Percentiles rank a stretch among this genome's conserved stretches.
phyloP scores from a whole-genome alignment of 345 rosid species.

The Eucalyptus cloeziana region DNA sequence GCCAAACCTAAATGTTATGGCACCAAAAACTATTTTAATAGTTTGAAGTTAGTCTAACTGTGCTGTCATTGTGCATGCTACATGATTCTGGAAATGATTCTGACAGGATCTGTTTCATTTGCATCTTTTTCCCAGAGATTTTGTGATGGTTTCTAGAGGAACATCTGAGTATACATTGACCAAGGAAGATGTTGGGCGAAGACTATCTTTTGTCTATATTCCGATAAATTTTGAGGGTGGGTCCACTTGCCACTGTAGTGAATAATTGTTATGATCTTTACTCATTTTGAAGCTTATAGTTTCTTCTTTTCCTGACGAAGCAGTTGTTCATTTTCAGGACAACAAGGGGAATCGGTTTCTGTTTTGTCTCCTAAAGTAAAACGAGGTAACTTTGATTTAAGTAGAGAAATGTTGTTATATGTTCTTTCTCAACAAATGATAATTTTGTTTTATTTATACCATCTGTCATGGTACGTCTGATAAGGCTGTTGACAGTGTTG shows the following conservation, averaged over 20 bases:
- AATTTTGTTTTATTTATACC: background rate
- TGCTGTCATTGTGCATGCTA: background rate
- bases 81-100: background rate
- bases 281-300: background rate
- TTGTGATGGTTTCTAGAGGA: conserved; percentile 51
- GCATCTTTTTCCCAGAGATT: conserved; percentile 32
- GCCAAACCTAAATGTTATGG: background rate
- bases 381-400: conserved; percentile 46
- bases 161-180: conserved; percentile 73
- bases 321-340: conserved; percentile 40
- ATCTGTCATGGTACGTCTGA: background rate
- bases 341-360: conserved; percentile 74
- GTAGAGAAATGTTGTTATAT: background rate
- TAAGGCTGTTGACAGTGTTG: background rate
- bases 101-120: background rate
- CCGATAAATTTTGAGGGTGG: conserved; percentile 94
- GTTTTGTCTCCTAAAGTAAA: conserved; percentile 45
- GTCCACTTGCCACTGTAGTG: background rate
- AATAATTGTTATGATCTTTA: background rate
- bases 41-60: background rate
- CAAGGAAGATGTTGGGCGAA: conserved; percentile 76
- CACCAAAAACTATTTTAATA: background rate
- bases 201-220: conserved; percentile 61
- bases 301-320: background rate
- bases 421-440: background rate